Conservation (phyloP, 2,329 filamentous ascomycete species). For the Alternaria hordeiaustralica region DNA sequence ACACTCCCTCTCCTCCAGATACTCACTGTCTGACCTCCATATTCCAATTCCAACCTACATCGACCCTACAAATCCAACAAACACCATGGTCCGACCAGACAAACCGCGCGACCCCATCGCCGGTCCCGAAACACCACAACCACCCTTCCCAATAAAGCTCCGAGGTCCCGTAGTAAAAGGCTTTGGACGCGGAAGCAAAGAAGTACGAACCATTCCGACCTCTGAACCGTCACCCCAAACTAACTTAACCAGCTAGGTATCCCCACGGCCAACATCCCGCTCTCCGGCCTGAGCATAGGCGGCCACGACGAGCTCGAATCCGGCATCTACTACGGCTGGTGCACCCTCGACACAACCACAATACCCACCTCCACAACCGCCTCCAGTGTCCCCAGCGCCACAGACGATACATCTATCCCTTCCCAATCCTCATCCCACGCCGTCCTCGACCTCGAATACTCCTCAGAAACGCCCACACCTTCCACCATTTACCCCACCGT, state of each 20-base stretch:
- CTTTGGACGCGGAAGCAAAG: slow-evolving; percentile 92
- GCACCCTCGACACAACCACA: slow-evolving; percentile 67
- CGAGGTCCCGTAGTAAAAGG: slow-evolving; percentile 89
- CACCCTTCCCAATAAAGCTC: slow-evolving; percentile 83
- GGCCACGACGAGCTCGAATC: slow-evolving; percentile 66
- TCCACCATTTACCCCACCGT: slow-evolving; percentile 41
- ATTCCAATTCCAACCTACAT: neutral
- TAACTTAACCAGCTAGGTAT: slow-evolving; percentile 75
- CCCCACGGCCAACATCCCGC: slow-evolving; percentile 87
- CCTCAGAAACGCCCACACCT: slow-evolving; percentile 18
- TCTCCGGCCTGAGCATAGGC: slow-evolving; percentile 74
- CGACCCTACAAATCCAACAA: neutral
- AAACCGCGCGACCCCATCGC: slow-evolving; percentile 60
- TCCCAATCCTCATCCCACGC: slow-evolving; percentile 35
- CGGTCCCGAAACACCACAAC: slow-evolving; percentile 72
- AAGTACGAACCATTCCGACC: slow-evolving; percentile 59
- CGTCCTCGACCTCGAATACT: slow-evolving; percentile 34
- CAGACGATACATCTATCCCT: slow-evolving; percentile 16
- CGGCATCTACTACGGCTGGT: slow-evolving; percentile 95
- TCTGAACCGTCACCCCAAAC: no score
- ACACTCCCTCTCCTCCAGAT: neutral
- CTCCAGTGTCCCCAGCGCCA: slow-evolving; percentile 25
- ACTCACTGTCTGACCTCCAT: neutral
- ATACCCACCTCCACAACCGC: slow-evolving; percentile 42
- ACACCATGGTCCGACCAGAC: slow-evolving; percentile 34